A percentile compares a stretch with the other conserved stretches of the same genome.
phyloP scores from a whole-genome alignment of 108 stramenopile genomes.

The Parietichytrium sp. region DNA sequence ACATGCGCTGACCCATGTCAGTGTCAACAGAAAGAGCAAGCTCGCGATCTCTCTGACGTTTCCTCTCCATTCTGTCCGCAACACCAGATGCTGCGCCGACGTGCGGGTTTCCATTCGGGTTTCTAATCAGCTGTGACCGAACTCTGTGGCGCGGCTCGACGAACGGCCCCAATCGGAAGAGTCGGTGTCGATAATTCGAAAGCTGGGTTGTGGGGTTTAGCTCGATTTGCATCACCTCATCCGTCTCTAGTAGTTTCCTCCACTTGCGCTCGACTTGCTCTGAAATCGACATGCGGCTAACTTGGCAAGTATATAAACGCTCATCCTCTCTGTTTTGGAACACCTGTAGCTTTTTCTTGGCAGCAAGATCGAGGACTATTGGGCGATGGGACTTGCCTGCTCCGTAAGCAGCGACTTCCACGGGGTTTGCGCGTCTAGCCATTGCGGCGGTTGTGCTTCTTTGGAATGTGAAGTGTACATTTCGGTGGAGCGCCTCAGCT shows the following conservation, averaged over 20 bases:
- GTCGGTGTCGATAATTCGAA: constrained; percentile 17
- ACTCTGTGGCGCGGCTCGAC: neutral
- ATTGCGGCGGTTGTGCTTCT: neutral
- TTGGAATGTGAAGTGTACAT: neutral
- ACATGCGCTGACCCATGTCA: no score
- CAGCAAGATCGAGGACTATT: neutral
- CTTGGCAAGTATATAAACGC: neutral
- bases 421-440: constrained; percentile 22
- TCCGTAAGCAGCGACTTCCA: neutral
- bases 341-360: neutral
- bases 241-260: neutral
- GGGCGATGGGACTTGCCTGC: neutral
- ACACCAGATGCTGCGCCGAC: constrained; percentile 7
- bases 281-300: neutral
- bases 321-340: neutral
- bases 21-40: no score
- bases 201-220: no score
- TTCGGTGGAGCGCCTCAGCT: constrained; percentile 12
- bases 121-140: neutral
- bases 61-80: neutral
- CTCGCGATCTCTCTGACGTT: no score
- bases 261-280: neutral
- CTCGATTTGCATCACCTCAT: neutral
- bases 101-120: constrained; percentile 30
- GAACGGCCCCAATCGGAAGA: constrained; percentile 18